A percentile compares a stretch with the other conserved stretches of the same genome.
phyloP scores from a whole-genome alignment of 2,329 filamentous ascomycete species.

The Colletotrichum echinochloae region DNA sequence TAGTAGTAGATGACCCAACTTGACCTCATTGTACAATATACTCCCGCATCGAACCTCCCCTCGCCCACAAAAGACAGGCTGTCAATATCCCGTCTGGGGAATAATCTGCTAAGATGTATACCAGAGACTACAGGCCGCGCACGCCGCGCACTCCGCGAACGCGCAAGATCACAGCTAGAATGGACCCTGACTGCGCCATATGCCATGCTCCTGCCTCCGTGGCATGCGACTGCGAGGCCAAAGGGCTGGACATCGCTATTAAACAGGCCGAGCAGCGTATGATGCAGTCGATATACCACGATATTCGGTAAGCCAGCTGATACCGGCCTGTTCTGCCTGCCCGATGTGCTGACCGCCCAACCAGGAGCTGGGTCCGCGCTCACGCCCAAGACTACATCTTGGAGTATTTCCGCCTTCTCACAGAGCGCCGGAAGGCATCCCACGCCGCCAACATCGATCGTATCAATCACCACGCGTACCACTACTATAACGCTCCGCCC shows the following conservation, averaged over 20 bases:
- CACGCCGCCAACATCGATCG: constrained; percentile 68
- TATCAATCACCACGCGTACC: constrained; percentile 66
- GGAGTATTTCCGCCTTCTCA: constrained; percentile 72
- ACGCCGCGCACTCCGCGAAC: constrained; percentile 37
- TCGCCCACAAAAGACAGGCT: constrained; percentile 25
- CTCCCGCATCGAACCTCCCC: constrained; percentile 12
- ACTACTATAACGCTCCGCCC: constrained; percentile 68
- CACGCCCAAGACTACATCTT: constrained; percentile 77
- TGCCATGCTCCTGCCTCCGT: constrained; percentile 69
- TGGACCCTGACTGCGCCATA: constrained; percentile 78
- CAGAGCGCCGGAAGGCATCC: constrained; percentile 69
- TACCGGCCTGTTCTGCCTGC: background rate
- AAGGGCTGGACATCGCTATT: constrained; percentile 71
- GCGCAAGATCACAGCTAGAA: constrained; percentile 66
- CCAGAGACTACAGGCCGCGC: constrained; percentile 54
- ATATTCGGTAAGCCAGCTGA: constrained; percentile 67
- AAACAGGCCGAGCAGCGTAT: constrained; percentile 72
- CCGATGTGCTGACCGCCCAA: constrained; percentile 39
- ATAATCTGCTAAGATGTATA: constrained; percentile 62
- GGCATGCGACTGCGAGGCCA: constrained; percentile 75
- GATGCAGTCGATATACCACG: constrained; percentile 71
- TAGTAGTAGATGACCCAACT: constrained; percentile 40
- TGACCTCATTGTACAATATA: constrained; percentile 50
- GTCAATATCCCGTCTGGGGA: constrained; percentile 44
- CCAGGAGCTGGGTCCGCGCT: constrained; percentile 71